A percentile compares a stretch with the other conserved stretches of the same genome.
These are phyloP conservation scores for Saitozyma sp. DNA, from an alignment of 768 basidiomycete species.

Conservation along the genomic window DNA sequence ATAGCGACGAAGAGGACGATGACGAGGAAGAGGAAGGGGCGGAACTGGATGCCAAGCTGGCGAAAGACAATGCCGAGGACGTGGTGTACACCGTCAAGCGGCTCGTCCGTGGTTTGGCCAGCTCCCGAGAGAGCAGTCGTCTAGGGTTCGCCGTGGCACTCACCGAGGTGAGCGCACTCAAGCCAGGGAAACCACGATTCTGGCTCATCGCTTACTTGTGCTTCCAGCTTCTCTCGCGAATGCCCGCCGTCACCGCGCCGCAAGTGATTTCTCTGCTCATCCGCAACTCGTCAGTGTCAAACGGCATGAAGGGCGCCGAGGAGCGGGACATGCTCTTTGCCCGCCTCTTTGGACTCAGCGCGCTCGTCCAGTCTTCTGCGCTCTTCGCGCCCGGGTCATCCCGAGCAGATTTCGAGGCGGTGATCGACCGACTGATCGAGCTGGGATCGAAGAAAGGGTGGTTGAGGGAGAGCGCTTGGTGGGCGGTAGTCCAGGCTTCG, in stretches of 20 bases:
- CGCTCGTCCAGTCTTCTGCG: constrained; percentile 81
- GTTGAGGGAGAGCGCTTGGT: constrained; percentile 89
- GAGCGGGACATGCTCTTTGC: constrained; percentile 91
- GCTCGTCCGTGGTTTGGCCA: constrained; percentile 82
- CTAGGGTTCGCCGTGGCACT: constrained; percentile 94
- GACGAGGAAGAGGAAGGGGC: constrained; percentile 23
- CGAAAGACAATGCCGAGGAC: constrained; percentile 78
- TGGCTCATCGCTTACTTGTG: constrained; percentile 5
- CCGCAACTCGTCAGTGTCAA: constrained; percentile 68
- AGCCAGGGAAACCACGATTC: neutral
- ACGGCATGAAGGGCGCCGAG: constrained; percentile 83
- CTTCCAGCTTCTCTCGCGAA: constrained; percentile 70
- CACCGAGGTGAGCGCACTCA: constrained; percentile 69
- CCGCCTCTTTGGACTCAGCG: constrained; percentile 81
- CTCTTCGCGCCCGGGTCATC: constrained; percentile 65
- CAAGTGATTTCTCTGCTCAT: constrained; percentile 76
- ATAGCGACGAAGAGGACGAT: constrained; percentile 49
- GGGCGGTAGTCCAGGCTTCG: constrained; percentile 67
- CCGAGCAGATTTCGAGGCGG: constrained; percentile 62
- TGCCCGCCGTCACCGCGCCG: constrained; percentile 72
- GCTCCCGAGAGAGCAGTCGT: constrained; percentile 87
- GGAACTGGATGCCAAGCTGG: constrained; percentile 51
- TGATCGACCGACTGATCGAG: constrained; percentile 63
- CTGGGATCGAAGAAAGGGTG: constrained; percentile 84
- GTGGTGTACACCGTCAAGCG: constrained; percentile 88